Conservation (phyloP, 106 monocot species). For the Dendrobium catenatum region DNA sequence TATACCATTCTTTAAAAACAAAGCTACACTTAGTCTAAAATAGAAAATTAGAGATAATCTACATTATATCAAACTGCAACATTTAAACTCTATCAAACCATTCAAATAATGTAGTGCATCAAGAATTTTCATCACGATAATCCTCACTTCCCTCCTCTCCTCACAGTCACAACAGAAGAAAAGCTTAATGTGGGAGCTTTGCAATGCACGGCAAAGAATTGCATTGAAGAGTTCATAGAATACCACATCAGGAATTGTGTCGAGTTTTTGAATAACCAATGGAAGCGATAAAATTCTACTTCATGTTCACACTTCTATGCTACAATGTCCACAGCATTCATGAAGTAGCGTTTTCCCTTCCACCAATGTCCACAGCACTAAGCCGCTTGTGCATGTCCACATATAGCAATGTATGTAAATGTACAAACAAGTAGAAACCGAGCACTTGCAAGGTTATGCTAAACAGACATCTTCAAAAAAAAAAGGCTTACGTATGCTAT, state of each 20-base stretch:
- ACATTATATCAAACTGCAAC: no score
- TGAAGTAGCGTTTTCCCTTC: background rate
- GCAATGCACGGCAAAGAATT: background rate
- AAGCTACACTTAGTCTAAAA: background rate
- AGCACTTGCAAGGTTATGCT: background rate
- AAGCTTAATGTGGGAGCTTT: background rate
- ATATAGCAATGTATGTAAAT: background rate
- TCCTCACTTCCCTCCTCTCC: no score
- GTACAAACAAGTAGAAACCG: background rate
- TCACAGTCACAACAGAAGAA: no score
- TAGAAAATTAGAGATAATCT: no score
- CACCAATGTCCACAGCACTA: background rate
- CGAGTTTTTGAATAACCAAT: background rate
- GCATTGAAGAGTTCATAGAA: background rate
- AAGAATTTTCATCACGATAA: no score
- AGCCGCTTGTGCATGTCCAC: background rate
- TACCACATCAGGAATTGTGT: background rate
- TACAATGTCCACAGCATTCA: background rate
- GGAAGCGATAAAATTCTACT: background rate
- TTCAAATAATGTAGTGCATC: no score
- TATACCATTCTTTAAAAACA: background rate
- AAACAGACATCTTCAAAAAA: background rate
- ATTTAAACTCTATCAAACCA: no score
- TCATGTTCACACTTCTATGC: background rate
- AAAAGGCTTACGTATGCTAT: background rate